Percentiles rank a stretch among this genome's conserved stretches.
Conservation (phyloP, 768 basidiomycete species). For the Pleurotus platypus region DNA sequence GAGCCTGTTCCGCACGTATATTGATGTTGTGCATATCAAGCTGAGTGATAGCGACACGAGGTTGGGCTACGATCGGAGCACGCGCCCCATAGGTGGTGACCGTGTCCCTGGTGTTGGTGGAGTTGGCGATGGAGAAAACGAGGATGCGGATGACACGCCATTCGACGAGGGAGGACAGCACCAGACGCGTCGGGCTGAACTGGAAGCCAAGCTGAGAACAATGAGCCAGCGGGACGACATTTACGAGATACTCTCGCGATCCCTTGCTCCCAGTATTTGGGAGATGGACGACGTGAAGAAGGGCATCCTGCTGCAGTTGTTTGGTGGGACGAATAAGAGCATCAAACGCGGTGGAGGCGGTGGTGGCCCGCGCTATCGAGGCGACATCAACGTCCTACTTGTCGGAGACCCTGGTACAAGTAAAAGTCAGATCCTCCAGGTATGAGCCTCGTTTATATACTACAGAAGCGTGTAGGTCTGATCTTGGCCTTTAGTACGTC, state of each 20-base stretch:
- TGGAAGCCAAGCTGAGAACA: constrained; percentile 74
- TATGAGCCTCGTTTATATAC: constrained; percentile 24
- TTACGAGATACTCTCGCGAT: constrained; percentile 81
- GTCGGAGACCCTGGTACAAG: constrained; percentile 97
- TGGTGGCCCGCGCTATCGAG: constrained; percentile 93
- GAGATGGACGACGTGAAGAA: constrained; percentile 99
- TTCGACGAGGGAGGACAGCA: constrained; percentile 33
- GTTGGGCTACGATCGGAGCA: constrained; percentile 78
- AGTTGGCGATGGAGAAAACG: constrained; percentile 54
- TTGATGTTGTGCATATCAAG: constrained; percentile 92
- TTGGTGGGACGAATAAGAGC: constrained; percentile 97
- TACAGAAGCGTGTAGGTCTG: constrained; percentile 1
- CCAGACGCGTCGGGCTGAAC: constrained; percentile 56
- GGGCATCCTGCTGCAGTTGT: constrained; percentile 92
- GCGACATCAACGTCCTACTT: constrained; percentile 95
- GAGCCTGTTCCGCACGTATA: constrained; percentile 94
- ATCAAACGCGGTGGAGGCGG: constrained; percentile 91
- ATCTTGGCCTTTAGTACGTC: constrained; percentile 65
- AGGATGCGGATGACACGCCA: constrained; percentile 17
- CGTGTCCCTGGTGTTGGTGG: constrained; percentile 67
- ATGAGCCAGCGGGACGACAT: constrained; percentile 76
- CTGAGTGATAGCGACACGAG: constrained; percentile 57
- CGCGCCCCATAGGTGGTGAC: constrained; percentile 67
- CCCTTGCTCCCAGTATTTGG: constrained; percentile 93
- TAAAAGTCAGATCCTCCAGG: constrained; percentile 94